These are phyloP conservation scores for Elsinoe arachidis DNA, from an alignment of 2,329 filamentous ascomycete genomes.

Conservation along the genomic window DNA sequence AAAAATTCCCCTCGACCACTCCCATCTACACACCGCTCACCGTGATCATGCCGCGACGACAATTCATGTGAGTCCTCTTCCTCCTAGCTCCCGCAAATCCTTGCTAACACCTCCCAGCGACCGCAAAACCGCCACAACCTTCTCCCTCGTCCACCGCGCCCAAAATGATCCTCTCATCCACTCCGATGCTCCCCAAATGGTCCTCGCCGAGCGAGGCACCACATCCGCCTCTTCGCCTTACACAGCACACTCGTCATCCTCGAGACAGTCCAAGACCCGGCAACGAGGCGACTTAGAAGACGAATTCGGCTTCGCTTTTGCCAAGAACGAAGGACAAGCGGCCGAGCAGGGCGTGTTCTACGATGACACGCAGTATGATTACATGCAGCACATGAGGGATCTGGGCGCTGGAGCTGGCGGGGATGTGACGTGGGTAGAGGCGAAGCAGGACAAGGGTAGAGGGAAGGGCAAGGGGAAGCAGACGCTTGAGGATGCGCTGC, in stretches of 20 bases:
- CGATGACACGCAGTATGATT: slow-evolving; percentile 94
- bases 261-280: slow-evolving; percentile 23
- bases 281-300: slow-evolving; percentile 64
- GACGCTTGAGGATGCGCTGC: slow-evolving; percentile 73
- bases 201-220: slow-evolving; percentile 60
- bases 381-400: slow-evolving; percentile 97
- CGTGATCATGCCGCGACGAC: slow-evolving; percentile 60
- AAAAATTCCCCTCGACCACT: background rate
- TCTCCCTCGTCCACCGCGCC: slow-evolving; percentile 86
- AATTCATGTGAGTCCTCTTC: slow-evolving; percentile 56
- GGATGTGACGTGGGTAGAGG: slow-evolving; percentile 75
- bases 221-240: background rate
- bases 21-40: background rate
- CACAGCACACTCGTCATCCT: slow-evolving; percentile 27
- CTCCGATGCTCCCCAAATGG: slow-evolving; percentile 83
- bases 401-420: slow-evolving; percentile 51
- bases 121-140: slow-evolving; percentile 89
- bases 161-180: slow-evolving; percentile 97
- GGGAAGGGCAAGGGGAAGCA: slow-evolving; percentile 66
- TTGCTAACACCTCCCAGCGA: slow-evolving; percentile 34
- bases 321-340: slow-evolving; percentile 90
- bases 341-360: slow-evolving; percentile 89
- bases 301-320: slow-evolving; percentile 61
- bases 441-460: slow-evolving; percentile 53
- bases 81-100: background rate